Evolutionary conservation across 345 rosid genomes (phyloP).

Genomic region (Anastatica hierochuntica): DNA sequence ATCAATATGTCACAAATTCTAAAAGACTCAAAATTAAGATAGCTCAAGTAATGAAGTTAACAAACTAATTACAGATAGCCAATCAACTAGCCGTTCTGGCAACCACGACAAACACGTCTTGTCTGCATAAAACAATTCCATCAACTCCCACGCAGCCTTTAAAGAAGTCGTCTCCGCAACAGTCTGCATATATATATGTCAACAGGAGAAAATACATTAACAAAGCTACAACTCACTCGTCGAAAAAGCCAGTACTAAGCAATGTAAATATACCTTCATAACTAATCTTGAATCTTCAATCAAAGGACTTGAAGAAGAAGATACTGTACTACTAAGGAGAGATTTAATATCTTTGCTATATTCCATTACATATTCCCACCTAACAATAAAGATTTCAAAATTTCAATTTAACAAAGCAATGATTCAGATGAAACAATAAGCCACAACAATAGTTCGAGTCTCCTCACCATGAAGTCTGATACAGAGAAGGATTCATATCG

Average conservation of each 20-base stretch:
- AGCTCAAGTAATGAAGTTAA: not conserved
- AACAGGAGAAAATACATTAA: not conserved
- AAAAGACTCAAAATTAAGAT: not conserved
- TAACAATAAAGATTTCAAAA: conserved; percentile 16
- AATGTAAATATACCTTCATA: conserved; percentile 44
- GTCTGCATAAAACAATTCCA: conserved; percentile 82
- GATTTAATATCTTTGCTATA: conserved; percentile 68
- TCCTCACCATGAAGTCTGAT: conserved; percentile 59
- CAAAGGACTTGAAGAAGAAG: conserved; percentile 23
- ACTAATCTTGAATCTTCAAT: conserved; percentile 59
- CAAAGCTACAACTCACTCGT: not conserved
- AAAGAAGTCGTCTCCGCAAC: conserved; percentile 48
- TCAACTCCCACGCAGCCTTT: conserved; percentile 96
- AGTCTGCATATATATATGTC: conserved; percentile 31
- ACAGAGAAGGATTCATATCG: conserved; percentile 42
- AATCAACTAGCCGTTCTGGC: conserved; percentile 76
- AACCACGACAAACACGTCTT: conserved; percentile 64
- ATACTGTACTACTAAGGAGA: conserved; percentile 47
- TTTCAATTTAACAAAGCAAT: not conserved
- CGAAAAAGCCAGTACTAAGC: not conserved
- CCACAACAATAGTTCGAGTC: not conserved
- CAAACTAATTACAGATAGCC: conserved; percentile 79
- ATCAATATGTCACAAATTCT: not conserved
- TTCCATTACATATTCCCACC: conserved; percentile 91
- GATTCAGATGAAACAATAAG: not conserved